Percentiles rank a stretch among this genome's conserved stretches.
Conservation (phyloP, 2,329 filamentous ascomycete species). For the Apiospora pterosperma region DNA sequence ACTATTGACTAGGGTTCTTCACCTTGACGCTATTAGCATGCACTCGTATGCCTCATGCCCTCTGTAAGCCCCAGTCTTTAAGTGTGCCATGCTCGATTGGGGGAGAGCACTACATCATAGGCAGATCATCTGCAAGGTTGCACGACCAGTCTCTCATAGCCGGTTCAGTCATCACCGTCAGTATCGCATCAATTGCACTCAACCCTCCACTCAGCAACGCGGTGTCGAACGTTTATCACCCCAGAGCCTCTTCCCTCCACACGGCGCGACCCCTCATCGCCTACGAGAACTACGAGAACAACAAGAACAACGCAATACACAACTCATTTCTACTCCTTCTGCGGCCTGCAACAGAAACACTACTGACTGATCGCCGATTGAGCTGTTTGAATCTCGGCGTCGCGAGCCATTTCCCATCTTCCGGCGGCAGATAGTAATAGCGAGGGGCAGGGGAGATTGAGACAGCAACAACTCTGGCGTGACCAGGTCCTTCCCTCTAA, state of each 20-base stretch:
- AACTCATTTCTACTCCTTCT: neutral
- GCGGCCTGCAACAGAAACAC: neutral
- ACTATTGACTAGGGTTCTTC: conserved; percentile 1
- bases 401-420: neutral
- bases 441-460: neutral
- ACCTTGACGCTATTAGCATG: neutral
- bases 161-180: neutral
- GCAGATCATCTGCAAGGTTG: conserved; percentile 16
- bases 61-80: neutral
- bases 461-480: neutral
- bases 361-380: neutral
- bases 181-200: neutral
- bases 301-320: no score
- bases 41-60: no score
- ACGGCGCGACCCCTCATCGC: neutral
- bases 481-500: neutral
- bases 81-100: neutral
- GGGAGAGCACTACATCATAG: conserved; percentile 22
- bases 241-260: neutral
- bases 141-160: conserved; percentile 1
- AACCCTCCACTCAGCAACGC: conserved; percentile 4
- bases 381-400: neutral
- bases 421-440: neutral
- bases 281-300: neutral
- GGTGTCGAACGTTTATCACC: neutral